Evolutionary conservation across 805 yeast genomes (phyloP).

Genomic region (Metschnikowia proteae): DNA sequence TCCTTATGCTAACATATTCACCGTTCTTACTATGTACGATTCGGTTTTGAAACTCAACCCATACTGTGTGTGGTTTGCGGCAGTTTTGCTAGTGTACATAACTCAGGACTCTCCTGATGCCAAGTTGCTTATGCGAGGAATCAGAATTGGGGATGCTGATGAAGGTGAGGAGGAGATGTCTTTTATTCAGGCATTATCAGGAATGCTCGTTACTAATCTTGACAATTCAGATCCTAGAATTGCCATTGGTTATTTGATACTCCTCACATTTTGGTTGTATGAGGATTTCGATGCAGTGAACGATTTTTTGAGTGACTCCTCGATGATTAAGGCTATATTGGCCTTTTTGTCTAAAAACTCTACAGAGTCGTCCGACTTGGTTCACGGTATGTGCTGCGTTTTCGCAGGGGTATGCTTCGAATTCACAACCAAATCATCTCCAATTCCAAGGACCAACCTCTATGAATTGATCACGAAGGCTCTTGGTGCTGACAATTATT

Average conservation of each 20-base stretch:
- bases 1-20: conserved; percentile 60
- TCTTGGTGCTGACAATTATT: conserved; percentile 79
- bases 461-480: conserved; percentile 60
- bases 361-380: conserved; percentile 48
- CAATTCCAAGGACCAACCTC: conserved; percentile 56
- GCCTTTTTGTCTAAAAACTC: conserved; percentile 52
- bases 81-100: conserved; percentile 58
- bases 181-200: conserved; percentile 73
- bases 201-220: conserved; percentile 63
- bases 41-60: conserved; percentile 67
- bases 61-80: conserved; percentile 80
- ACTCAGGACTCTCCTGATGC: conserved; percentile 53
- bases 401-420: conserved; percentile 79
- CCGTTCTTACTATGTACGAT: conserved; percentile 72
- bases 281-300: conserved; percentile 73
- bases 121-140: conserved; percentile 43
- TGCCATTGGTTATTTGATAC: conserved; percentile 71
- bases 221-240: conserved; percentile 66
- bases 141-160: conserved; percentile 55
- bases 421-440: conserved; percentile 61
- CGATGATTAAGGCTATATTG: conserved; percentile 63
- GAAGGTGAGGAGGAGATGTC: conserved; percentile 67
- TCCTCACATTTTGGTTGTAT: conserved; percentile 71
- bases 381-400: conserved; percentile 69
- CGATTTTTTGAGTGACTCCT: conserved; percentile 65